Evolutionary conservation across 2,329 filamentous ascomycete species (phyloP).

Genomic region (Tympanopsis confertula): DNA sequence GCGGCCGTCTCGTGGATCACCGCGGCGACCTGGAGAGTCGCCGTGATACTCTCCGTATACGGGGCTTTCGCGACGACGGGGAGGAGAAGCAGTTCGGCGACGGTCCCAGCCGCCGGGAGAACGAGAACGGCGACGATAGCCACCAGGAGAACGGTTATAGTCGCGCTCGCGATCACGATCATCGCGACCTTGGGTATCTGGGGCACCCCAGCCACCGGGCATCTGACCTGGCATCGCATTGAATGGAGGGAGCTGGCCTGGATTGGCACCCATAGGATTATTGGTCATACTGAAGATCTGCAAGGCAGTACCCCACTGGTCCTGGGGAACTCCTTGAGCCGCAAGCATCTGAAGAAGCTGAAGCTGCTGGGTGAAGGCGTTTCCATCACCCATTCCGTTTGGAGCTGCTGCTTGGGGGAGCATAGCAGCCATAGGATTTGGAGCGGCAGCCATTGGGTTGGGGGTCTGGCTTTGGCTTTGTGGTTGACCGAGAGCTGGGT

Average conservation of each 20-base stretch:
- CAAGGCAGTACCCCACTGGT: conserved; percentile 49
- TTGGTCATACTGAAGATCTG: neutral
- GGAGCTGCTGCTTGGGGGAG: conserved; percentile 15
- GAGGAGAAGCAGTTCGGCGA: conserved; percentile 42
- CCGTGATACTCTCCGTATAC: conserved; percentile 65
- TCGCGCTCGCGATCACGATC: conserved; percentile 43
- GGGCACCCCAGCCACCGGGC: conserved; percentile 26
- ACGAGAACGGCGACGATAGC: conserved; percentile 57
- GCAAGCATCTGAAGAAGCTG: conserved; percentile 65
- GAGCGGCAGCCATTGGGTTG: conserved; percentile 16
- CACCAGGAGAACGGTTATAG: conserved; percentile 49
- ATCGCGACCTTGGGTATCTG: conserved; percentile 22
- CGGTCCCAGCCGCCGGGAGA: conserved; percentile 69
- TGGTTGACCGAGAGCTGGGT: conserved; percentile 9
- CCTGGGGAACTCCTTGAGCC: conserved; percentile 64
- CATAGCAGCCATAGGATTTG: conserved; percentile 15
- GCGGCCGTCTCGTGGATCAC: conserved; percentile 39
- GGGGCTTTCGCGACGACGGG: conserved; percentile 51
- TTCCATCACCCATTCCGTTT: conserved; percentile 27
- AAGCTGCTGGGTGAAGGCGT: conserved; percentile 58
- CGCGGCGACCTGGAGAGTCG: conserved; percentile 49
- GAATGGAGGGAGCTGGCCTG: neutral
- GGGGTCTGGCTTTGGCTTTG: conserved; percentile 16
- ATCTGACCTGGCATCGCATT: conserved; percentile 15
- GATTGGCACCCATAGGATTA: neutral